Percentiles rank a stretch among this genome's conserved stretches.
phyloP scores from a whole-genome alignment of 1,284 basidiomycete genomes.

The Ceratobasidium sp. region DNA sequence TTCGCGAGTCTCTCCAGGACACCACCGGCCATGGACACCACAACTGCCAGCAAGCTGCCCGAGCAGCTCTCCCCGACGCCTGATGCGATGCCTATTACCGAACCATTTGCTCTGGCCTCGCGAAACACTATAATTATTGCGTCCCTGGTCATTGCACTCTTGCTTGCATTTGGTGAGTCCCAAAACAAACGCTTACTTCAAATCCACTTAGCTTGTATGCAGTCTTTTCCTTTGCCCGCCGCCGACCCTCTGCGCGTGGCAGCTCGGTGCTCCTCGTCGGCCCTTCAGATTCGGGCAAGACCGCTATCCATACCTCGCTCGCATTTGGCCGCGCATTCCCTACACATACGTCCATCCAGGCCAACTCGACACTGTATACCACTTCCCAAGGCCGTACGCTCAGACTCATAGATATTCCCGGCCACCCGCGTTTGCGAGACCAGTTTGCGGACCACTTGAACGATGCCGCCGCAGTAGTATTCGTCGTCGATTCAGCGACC shows the following conservation, averaged over 20 bases:
- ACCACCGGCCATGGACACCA: slow-evolving; percentile 27
- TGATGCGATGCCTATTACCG: slow-evolving; percentile 10
- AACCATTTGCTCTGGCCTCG: slow-evolving; percentile 22
- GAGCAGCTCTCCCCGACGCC: slow-evolving; percentile 14
- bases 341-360: slow-evolving; percentile 76
- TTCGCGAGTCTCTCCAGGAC: slow-evolving; percentile 12
- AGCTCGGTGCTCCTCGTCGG: slow-evolving; percentile 66
- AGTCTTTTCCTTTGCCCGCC: slow-evolving; percentile 7
- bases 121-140: slow-evolving; percentile 1
- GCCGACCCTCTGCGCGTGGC: slow-evolving; percentile 18
- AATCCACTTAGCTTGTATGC: not conserved
- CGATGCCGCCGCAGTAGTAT: slow-evolving; percentile 67
- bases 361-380: slow-evolving; percentile 60
- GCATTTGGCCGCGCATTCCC: slow-evolving; percentile 66
- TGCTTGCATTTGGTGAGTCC: slow-evolving; percentile 17
- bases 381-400: slow-evolving; percentile 53
- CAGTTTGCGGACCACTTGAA: slow-evolving; percentile 69
- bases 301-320: slow-evolving; percentile 68
- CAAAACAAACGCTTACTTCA: not conserved
- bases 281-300: slow-evolving; percentile 75
- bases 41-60: not conserved
- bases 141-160: slow-evolving; percentile 14
- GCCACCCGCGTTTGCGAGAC: slow-evolving; percentile 74
- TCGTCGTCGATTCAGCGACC: slow-evolving; percentile 77
- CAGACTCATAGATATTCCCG: slow-evolving; percentile 72